Evolutionary conservation across 2,329 filamentous ascomycete species (phyloP), one percentile per base, ranked within the genome.

Genomic region (Monosporascus sp.): DNA sequence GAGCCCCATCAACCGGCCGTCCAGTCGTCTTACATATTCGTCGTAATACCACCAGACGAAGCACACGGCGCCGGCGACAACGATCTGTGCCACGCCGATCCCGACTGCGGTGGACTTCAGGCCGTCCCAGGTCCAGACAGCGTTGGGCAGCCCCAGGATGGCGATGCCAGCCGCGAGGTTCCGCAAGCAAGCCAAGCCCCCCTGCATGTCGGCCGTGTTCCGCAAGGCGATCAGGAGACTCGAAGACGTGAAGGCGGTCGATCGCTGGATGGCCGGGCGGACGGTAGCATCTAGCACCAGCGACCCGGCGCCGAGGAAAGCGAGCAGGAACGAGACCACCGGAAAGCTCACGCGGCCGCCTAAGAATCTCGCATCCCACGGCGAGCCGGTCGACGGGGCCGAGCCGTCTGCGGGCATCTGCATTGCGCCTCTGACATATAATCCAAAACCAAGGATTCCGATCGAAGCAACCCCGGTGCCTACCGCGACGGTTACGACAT

Each of bases 161-260:
- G 79, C 75, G 3, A 72, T 63, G 6, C 77, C 78, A 0, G 72
- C 69, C 5, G 70, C 60, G 17, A 79, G 47, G 14, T 65, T 69
- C 22, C 75, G 70, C 66, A 75, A 71, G 38, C 73, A 68, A 2
- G 65, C 55, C 2, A 78, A 68, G 31, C 69, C 74, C 3, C 69
- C 72, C 26, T 72, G 65, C 78, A 81, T 80, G 58, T 81, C 77
- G 15, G 70, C 70, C 17, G 73, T 74, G 59, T 71, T 76, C 31
- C 77, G 73, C 50, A 78, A 69, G 24, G 72, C 72, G 14, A 74
- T 66, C n/a, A 67, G 68, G 24, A 79, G 67, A 61, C 72, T 79
- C 6, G 74, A 70, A 3, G 71, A 74, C 0, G 77, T 80, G 56
- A 77, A 80, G 46, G 74, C 72, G 7, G 77, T 74, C 35, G 76